Base-by-base conservation (phyloP, 768 basidiomycete species). In the Russula vinacea region DNA sequence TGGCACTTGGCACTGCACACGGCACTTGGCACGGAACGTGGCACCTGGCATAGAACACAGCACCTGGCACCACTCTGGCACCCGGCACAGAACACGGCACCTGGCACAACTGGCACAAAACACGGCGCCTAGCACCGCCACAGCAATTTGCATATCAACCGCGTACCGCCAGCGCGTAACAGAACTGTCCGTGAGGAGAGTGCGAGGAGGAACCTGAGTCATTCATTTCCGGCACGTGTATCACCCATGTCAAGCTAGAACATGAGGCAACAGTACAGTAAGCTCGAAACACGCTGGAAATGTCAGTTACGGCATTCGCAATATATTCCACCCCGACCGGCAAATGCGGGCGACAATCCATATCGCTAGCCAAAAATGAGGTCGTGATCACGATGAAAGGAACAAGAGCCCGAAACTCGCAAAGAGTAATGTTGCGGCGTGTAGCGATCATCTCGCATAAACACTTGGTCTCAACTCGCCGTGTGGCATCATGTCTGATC, bases 161-260 rank as follows among this genome's bases (percentile, higher is more conserved):
- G 78, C 29, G 68, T 67, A 55, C 68, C 73, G 44, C 17, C 70
- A 50, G 8, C 80, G 80, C 70, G 80, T 80, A 40, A 82, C 40
- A 54, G 80, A 56, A 62, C 83, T 80, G 60, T 83, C 81, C 5
- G 73, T 68, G 55, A 80, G 60, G 17, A 73, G 66, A 29, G 29
- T 29, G 29, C 29, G 29, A 29, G 29, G 29, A 29, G 2, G 16
- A 7, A 26, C 22, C 53, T 26, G 35, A 32, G 82, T 78, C 52
- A 83, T 64, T 50, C 74, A 79, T 75, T 71, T 26, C 1, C 17
- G 45, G 17, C 61, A 62, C 54, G 61, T 56, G 61, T 40, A 62
- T 62, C 61, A 62, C 9, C 44, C 54, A 56, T 35, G 54, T 55
- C 47, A 14, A 39, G 17, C 35, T 56, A 19, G 54, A 61, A 62